These are phyloP conservation scores for Leccinum ochraceum DNA, from an alignment of 768 basidiomycete species.

Conservation along the genomic window DNA sequence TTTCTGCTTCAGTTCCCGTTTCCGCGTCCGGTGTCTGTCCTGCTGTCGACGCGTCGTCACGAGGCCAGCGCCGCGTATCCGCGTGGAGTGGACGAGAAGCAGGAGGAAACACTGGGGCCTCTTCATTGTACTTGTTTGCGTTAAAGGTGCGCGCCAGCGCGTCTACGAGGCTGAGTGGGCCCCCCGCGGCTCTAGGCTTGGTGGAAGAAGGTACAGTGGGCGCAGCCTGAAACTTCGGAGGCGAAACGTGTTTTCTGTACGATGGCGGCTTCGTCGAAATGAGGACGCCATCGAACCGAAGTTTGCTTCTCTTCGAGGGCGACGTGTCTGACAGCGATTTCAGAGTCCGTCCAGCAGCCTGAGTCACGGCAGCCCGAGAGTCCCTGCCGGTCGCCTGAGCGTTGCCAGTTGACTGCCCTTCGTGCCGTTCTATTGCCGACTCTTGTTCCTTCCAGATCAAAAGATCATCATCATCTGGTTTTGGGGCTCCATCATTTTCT, in stretches of 20 bases:
- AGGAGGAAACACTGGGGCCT: neutral
- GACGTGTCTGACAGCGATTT: neutral
- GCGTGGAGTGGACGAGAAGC: neutral
- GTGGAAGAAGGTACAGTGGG: neutral
- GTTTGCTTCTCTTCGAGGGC: slow-evolving; percentile 14
- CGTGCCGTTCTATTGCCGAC: neutral
- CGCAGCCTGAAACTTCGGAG: neutral
- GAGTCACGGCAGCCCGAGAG: neutral
- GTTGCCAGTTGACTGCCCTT: neutral
- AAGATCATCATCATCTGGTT: slow-evolving; percentile 15
- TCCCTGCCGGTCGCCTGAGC: neutral
- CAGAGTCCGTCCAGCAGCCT: neutral
- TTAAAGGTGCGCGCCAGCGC: slow-evolving; percentile 28
- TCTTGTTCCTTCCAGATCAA: neutral
- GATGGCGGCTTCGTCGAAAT: slow-evolving; percentile 15
- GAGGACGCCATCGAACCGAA: slow-evolving; percentile 27
- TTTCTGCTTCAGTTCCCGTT: slow-evolving; percentile 24
- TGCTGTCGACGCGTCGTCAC: neutral
- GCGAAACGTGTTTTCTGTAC: neutral
- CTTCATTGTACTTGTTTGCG: slow-evolving; percentile 24
- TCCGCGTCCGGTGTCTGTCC: slow-evolving; percentile 20
- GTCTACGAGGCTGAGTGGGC: slow-evolving; percentile 21
- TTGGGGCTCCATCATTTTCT: slow-evolving; percentile 2
- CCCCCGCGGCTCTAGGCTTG: neutral
- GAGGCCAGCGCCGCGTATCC: neutral